phyloP scores from a whole-genome alignment of 495 filamentous ascomycete genomes.

The Penicillium tannophilum region DNA sequence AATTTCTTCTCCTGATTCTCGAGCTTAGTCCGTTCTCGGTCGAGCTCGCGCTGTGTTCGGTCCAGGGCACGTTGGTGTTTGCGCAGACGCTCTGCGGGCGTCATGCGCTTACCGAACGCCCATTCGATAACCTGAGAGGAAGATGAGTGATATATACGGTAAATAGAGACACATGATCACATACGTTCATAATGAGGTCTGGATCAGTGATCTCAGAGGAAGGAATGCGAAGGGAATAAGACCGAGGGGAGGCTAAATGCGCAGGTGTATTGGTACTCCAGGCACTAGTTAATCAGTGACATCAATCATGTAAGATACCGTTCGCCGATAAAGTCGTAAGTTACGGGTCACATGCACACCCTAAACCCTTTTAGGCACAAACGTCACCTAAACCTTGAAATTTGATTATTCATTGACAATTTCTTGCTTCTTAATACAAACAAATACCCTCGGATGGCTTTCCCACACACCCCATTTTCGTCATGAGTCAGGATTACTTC shows the following conservation, averaged over 20 bases:
- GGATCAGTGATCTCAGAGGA: background rate
- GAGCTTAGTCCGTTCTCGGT: slow-evolving; percentile 89
- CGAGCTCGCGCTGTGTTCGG: slow-evolving; percentile 94
- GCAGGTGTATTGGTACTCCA: slow-evolving; percentile 2
- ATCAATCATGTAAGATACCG: slow-evolving; percentile 26
- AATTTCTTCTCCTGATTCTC: slow-evolving; percentile 99
- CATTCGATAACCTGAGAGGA: slow-evolving; percentile 82
- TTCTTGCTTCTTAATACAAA: slow-evolving; percentile 15
- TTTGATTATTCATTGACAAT: slow-evolving; percentile 13
- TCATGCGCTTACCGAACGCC: slow-evolving; percentile 99
- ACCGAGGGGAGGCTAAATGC: background rate
- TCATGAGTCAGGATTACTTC: slow-evolving; percentile 77
- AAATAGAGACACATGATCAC: slow-evolving; percentile 10
- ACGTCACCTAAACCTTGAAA: slow-evolving; percentile 28
- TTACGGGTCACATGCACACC: slow-evolving; percentile 28
- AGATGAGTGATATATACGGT: slow-evolving; percentile 8
- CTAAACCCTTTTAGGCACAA: slow-evolving; percentile 27
- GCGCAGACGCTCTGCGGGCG: slow-evolving; percentile 90
- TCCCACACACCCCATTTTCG: slow-evolving; percentile 20
- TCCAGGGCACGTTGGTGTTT: slow-evolving; percentile 97
- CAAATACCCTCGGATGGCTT: slow-evolving; percentile 24
- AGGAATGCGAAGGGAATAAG: background rate
- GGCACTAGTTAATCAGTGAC: slow-evolving; percentile 26
- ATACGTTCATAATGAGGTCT: slow-evolving; percentile 62
- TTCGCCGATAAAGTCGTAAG: slow-evolving; percentile 11